Percentiles rank a stretch among this genome's conserved stretches.
These are phyloP conservation scores for Lomentospora prolificans DNA, from an alignment of 2,329 filamentous ascomycete species.

Conservation along the genomic window DNA sequence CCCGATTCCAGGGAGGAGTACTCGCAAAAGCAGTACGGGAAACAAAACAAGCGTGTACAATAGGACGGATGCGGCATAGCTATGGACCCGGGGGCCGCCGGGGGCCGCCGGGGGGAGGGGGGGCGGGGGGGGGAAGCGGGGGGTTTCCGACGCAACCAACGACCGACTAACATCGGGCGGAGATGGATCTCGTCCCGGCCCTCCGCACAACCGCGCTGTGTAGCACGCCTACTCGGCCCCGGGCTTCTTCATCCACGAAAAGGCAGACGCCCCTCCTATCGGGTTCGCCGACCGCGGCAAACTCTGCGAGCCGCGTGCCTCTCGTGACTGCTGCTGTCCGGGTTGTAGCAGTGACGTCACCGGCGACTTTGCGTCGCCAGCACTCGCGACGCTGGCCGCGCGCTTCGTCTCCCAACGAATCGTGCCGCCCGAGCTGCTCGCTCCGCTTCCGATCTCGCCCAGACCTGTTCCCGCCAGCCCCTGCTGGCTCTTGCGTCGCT, in stretches of 20 bases:
- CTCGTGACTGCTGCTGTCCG: slow-evolving; percentile 25
- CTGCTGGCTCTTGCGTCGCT: neutral
- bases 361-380: neutral
- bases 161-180: too few species aligned
- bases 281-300: slow-evolving; percentile 64
- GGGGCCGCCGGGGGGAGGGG: too few species aligned
- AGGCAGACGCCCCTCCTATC: slow-evolving; percentile 83
- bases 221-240: neutral
- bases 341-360: slow-evolving; percentile 18
- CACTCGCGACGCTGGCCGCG: slow-evolving; percentile 26
- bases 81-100: too few species aligned
- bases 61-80: too few species aligned
- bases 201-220: too few species aligned
- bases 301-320: slow-evolving; percentile 18
- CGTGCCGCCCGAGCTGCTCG: slow-evolving; percentile 19
- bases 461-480: neutral
- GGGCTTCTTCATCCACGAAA: slow-evolving; percentile 67
- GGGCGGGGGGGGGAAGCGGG: too few species aligned
- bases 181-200: too few species aligned
- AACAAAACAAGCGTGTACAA: too few species aligned
- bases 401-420: slow-evolving; percentile 46
- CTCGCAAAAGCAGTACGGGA: too few species aligned
- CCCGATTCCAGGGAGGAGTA: too few species aligned
- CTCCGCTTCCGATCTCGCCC: slow-evolving; percentile 17
- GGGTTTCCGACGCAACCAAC: too few species aligned